Conservation (phyloP, 495 filamentous ascomycete genomes). For the Neurospora sp. region DNA sequence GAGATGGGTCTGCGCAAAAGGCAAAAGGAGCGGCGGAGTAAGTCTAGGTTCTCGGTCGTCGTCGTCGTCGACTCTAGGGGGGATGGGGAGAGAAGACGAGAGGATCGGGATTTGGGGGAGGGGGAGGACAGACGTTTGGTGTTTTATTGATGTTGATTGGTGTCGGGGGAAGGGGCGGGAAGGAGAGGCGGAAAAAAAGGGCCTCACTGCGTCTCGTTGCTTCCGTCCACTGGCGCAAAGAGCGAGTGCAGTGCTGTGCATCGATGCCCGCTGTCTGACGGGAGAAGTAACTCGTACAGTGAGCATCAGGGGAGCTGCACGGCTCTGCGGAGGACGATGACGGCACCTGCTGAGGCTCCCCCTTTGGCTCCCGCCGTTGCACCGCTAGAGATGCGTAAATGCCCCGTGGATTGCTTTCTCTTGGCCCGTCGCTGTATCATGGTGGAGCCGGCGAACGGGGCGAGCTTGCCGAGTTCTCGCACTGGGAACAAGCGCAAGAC, state of each 20-base stretch:
- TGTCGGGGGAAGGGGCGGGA: conserved; percentile 1
- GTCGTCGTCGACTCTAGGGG: not conserved
- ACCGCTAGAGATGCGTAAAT: not conserved
- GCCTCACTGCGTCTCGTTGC: not conserved
- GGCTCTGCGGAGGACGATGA: not conserved
- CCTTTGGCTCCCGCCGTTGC: not conserved
- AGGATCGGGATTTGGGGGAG: not conserved
- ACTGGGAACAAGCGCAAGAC: not conserved
- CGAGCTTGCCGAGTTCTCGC: not conserved
- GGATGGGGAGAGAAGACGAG: not conserved
- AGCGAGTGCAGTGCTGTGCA: not conserved
- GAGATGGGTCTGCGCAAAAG: conserved; percentile 24
- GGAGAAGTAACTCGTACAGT: not conserved
- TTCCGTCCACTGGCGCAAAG: not conserved
- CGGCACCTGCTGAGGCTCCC: not conserved
- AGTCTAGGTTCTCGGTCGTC: conserved; percentile 24
- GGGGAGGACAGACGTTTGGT: not conserved
- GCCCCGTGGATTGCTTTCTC: not conserved
- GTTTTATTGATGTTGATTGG: not conserved
- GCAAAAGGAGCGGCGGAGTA: conserved; percentile 41
- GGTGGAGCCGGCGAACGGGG: not conserved
- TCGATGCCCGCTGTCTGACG: not conserved
- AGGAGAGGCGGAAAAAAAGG: conserved; percentile 4
- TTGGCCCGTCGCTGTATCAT: not conserved
- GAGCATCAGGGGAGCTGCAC: not conserved